Evolutionary conservation across 345 rosid genomes (phyloP), one percentile per base, ranked within the genome.

Genomic region (Raphanus sativus): DNA sequence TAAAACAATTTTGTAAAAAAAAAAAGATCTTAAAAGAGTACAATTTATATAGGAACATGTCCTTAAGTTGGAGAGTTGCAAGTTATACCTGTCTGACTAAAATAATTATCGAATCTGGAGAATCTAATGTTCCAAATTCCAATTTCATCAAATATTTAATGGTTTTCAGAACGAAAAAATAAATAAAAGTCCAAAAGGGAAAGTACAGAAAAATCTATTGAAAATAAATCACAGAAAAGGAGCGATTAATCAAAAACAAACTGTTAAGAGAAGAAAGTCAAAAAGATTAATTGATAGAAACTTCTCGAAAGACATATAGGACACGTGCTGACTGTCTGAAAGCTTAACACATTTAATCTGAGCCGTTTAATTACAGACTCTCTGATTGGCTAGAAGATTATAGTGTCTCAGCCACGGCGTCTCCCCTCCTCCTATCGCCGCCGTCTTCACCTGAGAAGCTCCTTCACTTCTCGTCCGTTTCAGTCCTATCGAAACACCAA

Each of bases 401-500:
- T 13, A 67, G 63, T 56, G 81, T 55, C 80, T 73, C 5, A 87
- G 71, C 89, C 87, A 87, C 67, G 86, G 87, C 63, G 86, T 67
- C 40, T 55, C 56, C 15, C 59, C 71, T n/a, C 77, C 78, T 32
- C 52, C 66, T 62, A 21, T 65, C 72, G 67, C 8, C 36, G 36
- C 45, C 45, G 45, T 40, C 68, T 64, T 61, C 8, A 64, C 66
- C 50, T 36, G 69, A 21, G 21, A 21, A 61, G 30, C 74, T 59
- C 67, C 84, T 40, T 30, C 80, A 25, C 69, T 77, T 61, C 86
- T 88, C 72, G 81, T 76, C 6, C 97, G 92, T 82, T 93, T 93
- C 2, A 67, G 52, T 0, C 86, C 89, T 0, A 93, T 90, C 6
- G 88, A 75, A 34, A 92, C 91, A 16, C 98, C 97, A 54, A 93